phyloP scores from a whole-genome alignment of 768 basidiomycete genomes.

The Omphalotus guepiniiformis region DNA sequence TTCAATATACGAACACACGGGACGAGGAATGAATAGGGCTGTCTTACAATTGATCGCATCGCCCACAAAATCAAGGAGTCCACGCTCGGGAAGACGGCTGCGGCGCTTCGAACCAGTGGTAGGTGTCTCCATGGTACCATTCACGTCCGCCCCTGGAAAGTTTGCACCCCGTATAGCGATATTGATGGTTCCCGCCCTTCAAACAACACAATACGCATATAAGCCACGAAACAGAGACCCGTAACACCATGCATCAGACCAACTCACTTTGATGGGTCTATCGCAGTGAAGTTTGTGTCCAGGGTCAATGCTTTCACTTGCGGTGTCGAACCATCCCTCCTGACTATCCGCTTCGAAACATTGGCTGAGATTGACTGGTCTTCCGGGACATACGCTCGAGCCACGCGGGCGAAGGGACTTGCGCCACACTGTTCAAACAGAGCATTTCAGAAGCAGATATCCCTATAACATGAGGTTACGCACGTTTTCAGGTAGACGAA shows the following conservation, averaged over 20 bases:
- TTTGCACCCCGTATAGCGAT: conserved; percentile 21
- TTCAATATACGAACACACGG: background rate
- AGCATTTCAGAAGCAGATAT: background rate
- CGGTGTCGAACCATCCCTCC: conserved; percentile 21
- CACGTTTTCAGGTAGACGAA: conserved; percentile 30
- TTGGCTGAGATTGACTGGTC: conserved; percentile 31
- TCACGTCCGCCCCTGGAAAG: conserved; percentile 16
- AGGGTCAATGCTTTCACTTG: conserved; percentile 29
- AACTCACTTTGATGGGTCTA: conserved; percentile 17
- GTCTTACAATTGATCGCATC: conserved; percentile 25
- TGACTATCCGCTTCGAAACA: conserved; percentile 18
- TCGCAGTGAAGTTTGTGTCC: conserved; percentile 28
- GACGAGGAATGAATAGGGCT: background rate
- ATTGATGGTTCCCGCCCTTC: conserved; percentile 18
- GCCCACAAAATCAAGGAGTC: conserved; percentile 24
- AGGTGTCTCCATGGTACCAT: conserved; percentile 11
- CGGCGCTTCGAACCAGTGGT: conserved; percentile 11
- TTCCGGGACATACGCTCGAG: conserved; percentile 28
- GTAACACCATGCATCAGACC: too few relatives aligned
- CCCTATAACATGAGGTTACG: conserved; percentile 4
- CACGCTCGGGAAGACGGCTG: conserved; percentile 19
- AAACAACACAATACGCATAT: background rate
- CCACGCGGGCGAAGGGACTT: conserved; percentile 23
- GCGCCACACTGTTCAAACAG: conserved; percentile 13
- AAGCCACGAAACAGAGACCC: background rate